These are phyloP conservation scores for Pharus latifolius DNA, from an alignment of 176 grass and related monocot species.

Conservation along the genomic window DNA sequence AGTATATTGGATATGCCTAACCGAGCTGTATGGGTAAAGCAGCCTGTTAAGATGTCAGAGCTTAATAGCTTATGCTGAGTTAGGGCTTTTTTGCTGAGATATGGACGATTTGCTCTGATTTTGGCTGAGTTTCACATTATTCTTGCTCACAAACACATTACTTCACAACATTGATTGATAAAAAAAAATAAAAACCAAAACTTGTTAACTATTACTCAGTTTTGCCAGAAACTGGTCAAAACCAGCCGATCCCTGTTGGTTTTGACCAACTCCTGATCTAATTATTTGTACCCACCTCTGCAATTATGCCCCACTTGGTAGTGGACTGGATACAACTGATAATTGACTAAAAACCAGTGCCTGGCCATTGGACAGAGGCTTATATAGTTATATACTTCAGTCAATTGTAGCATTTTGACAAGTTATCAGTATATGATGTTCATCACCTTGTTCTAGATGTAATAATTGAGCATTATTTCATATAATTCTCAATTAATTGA, in stretches of 20 bases:
- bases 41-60: too few species aligned
- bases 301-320: too few species aligned
- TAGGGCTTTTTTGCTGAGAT: background rate
- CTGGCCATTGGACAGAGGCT: background rate
- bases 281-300: too few species aligned
- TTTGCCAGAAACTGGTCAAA: too few species aligned
- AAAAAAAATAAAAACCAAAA: too few species aligned
- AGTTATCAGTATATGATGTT: background rate
- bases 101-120: background rate
- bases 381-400: background rate
- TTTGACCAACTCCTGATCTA: too few species aligned
- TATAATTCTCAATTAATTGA: constrained; percentile 6
- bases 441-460: background rate
- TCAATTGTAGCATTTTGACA: background rate
- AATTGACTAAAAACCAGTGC: background rate
- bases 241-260: too few species aligned
- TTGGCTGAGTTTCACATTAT: background rate
- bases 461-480: background rate
- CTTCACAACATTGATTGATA: background rate
- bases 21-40: too few species aligned
- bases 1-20: background rate
- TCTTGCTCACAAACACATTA: background rate
- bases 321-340: background rate
- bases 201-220: too few species aligned
- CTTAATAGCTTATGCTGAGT: background rate